These are phyloP conservation scores for Pythium dissimile DNA, from an alignment of 352 stramenopile species.

Conservation along the genomic window DNA sequence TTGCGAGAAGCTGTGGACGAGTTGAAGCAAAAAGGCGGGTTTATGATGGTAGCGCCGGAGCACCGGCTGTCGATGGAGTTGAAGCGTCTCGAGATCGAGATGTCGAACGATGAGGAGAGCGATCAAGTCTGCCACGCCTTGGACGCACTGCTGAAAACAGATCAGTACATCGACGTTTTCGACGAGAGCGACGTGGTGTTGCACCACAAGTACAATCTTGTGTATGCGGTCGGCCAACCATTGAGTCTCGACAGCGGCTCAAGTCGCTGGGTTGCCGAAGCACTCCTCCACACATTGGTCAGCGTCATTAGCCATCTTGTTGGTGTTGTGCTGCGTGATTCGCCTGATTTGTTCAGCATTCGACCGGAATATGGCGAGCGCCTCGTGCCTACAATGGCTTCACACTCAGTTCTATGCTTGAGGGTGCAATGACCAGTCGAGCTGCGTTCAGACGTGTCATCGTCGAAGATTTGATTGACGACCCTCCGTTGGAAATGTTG, in stretches of 20 bases:
- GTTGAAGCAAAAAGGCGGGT: conserved; percentile 32
- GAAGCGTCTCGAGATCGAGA: conserved; percentile 52
- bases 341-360: conserved; percentile 28
- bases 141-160: conserved; percentile 34
- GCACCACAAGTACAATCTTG: conserved; percentile 83
- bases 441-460: conserved; percentile 37
- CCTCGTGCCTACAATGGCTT: conserved; percentile 37
- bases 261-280: conserved; percentile 53
- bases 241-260: conserved; percentile 38
- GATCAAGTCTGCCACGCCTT: conserved; percentile 13
- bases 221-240: conserved; percentile 74
- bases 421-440: conserved; percentile 13
- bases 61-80: conserved; percentile 87
- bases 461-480: conserved; percentile 51
- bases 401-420: conserved; percentile 26
- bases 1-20: conserved; percentile 40
- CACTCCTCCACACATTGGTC: conserved; percentile 28
- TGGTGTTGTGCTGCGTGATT: conserved; percentile 28
- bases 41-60: conserved; percentile 79
- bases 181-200: conserved; percentile 88
- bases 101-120: not conserved
- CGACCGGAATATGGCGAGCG: conserved; percentile 31
- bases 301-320: conserved; percentile 12
- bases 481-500: conserved; percentile 51
- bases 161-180: conserved; percentile 77